A percentile compares a stretch with the other conserved stretches of the same genome.
Evolutionary conservation across 306 rosid genomes (phyloP).

Genomic region (Clitoria ternatea): DNA sequence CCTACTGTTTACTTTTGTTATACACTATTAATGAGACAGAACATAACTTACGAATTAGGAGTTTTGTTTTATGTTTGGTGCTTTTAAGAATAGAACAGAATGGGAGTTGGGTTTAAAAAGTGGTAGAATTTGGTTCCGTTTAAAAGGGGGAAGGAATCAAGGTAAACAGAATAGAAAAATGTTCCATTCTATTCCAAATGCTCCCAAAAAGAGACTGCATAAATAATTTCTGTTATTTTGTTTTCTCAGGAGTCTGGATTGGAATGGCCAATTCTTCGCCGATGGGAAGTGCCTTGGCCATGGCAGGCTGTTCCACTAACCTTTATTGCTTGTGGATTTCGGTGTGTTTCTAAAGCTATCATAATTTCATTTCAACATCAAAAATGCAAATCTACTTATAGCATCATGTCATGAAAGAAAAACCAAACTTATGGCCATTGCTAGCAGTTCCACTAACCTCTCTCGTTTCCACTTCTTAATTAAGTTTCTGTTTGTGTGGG

Average conservation of each 20-base stretch:
- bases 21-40: too few relatives aligned
- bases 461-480: too few relatives aligned
- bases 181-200: not conserved
- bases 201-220: not conserved
- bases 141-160: too few relatives aligned
- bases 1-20: too few relatives aligned
- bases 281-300: slow-evolving; percentile 81
- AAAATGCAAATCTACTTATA: not conserved
- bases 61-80: not conserved
- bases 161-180: not conserved
- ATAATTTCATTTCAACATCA: not conserved
- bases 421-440: not conserved
- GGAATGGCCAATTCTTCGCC: slow-evolving; percentile 52
- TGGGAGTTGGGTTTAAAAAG: not conserved
- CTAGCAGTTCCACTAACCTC: too few relatives aligned
- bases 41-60: too few relatives aligned
- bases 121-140: not conserved
- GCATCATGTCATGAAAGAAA: not conserved
- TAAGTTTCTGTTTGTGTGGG: not conserved
- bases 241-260: slow-evolving; percentile 44
- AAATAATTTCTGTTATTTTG: not conserved
- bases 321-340: slow-evolving; percentile 66
- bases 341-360: slow-evolving; percentile 34
- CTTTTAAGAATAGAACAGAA: not conserved
- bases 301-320: slow-evolving; percentile 69